Evolutionary conservation across 163 green algal species (phyloP).

Genomic region (Trebouxiophyceae sp.): DNA sequence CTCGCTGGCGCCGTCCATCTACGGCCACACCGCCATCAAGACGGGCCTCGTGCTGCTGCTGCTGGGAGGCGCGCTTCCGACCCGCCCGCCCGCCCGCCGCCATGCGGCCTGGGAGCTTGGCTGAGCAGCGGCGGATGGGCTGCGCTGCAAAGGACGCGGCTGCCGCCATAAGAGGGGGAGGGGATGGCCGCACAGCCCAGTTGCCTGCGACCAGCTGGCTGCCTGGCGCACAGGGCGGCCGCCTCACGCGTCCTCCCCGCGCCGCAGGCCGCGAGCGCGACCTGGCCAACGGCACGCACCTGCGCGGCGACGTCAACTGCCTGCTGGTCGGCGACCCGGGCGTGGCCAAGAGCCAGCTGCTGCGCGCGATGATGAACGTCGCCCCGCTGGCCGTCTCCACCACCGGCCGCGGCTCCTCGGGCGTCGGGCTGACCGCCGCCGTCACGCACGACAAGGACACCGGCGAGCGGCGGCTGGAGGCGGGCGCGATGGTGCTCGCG

Average conservation of each 20-base stretch:
- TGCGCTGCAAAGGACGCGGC: too few species aligned
- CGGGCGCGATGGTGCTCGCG: conserved; percentile 96
- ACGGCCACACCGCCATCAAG: conserved; percentile 90
- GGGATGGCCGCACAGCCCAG: background rate
- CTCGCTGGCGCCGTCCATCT: conserved; percentile 95
- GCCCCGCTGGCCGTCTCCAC: conserved; percentile 86
- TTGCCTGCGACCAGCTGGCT: too few species aligned
- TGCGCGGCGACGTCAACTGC: conserved; percentile 94
- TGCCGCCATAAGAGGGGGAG: too few species aligned
- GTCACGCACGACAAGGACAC: conserved; percentile 91
- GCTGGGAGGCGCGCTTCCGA: conserved; percentile 85
- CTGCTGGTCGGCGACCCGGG: conserved; percentile 81
- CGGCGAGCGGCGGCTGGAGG: conserved; percentile 92
- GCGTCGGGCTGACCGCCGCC: conserved; percentile 95
- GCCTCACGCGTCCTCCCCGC: too few species aligned
- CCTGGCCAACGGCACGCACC: conserved; percentile 40
- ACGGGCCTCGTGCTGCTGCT: conserved; percentile 86
- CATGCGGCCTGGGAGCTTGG: too few species aligned
- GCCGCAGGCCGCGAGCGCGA: conserved; percentile 65
- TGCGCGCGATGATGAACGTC: conserved; percentile 87
- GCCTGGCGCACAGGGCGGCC: too few species aligned
- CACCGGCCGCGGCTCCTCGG: conserved; percentile 90
- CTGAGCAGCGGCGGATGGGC: too few species aligned
- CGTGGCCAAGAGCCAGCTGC: conserved; percentile 61
- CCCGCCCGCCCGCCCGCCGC: too few species aligned